These are phyloP conservation scores for Boletus coccyginus DNA, from an alignment of 768 basidiomycete genomes.

Conservation along the genomic window DNA sequence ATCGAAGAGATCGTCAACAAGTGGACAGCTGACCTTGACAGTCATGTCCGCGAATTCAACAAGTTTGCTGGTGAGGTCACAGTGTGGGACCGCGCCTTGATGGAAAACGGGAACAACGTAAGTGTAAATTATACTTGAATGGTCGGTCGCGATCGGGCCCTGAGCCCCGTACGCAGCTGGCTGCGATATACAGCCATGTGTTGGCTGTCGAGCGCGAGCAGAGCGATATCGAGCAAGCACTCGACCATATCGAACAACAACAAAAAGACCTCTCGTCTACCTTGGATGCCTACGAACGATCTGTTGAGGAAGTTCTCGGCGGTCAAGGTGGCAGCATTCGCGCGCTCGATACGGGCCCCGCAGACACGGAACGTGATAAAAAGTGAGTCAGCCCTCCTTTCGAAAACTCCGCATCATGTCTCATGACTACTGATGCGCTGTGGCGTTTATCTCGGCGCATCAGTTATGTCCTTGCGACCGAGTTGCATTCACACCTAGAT, in stretches of 20 bases:
- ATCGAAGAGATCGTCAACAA: slow-evolving; percentile 93
- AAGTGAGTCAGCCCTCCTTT: slow-evolving; percentile 53
- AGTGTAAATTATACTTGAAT: slow-evolving; percentile 22
- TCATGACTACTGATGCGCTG: neutral
- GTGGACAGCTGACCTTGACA: slow-evolving; percentile 85
- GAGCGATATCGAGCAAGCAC: slow-evolving; percentile 77
- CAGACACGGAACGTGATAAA: slow-evolving; percentile 92
- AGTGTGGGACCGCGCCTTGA: slow-evolving; percentile 91
- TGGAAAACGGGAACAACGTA: slow-evolving; percentile 92
- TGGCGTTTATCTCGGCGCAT: neutral
- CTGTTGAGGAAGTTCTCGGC: slow-evolving; percentile 78
- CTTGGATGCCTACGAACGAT: slow-evolving; percentile 83
- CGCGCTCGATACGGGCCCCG: slow-evolving; percentile 78
- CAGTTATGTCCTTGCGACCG: slow-evolving; percentile 91
- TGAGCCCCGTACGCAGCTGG: slow-evolving; percentile 46
- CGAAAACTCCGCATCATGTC: slow-evolving; percentile 1
- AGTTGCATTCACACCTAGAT: slow-evolving; percentile 88
- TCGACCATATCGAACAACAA: slow-evolving; percentile 91
- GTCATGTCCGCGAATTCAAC: slow-evolving; percentile 81
- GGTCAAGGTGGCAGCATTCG: slow-evolving; percentile 67
- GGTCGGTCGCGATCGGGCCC: neutral
- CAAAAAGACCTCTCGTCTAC: slow-evolving; percentile 79
- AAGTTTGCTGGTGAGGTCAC: slow-evolving; percentile 86
- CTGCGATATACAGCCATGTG: slow-evolving; percentile 71
- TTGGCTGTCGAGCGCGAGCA: slow-evolving; percentile 84